Evolutionary conservation across 805 yeast species (phyloP), one percentile per base, ranked within the genome.

Genomic region (Spathaspora girioi): DNA sequence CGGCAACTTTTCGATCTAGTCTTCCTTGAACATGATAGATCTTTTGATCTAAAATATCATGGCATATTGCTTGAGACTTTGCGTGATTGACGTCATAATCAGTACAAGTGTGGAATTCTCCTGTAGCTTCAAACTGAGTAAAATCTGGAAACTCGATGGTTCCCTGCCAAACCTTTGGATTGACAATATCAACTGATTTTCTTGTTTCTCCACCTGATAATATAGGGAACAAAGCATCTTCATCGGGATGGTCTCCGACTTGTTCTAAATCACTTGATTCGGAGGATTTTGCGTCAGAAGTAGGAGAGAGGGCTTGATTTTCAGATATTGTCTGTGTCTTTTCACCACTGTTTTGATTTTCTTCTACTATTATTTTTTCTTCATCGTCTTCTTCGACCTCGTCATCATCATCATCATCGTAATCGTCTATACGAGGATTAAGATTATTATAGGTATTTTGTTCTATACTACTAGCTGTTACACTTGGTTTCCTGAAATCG

Each of bases 1-100:
- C 81, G 1, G 90, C 96, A 47, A 68, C 72, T 5, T 55, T 50
- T 3, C 71, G 60, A 58, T 80, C 83, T 44, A 89, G 71, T 50
- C 90, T 73, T 2, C 96, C 96, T 53, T 81, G 84, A 44, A 88
- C 67, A 29, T 69, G 69, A 56, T 83, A 65, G 35, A 66, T 56
- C 42, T 60, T 47, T 17, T 56, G 51, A 32, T 54, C 50, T 50
- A 68, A 64, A 4, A 78, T 60, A 42, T 69, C 70, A 61, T 66
- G 61, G 54, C 60, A 59, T 48, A 57, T 50, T 18, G 54, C 54
- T n/a, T 45, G 15, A 14, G 11, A 10, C 15, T 45, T 35, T 11
- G 17, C 17, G 14, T 35, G 40, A 40, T 52, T 38, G 60, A 59
- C 14, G 67, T 67, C 17, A 59, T 55, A 20, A 31, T 46, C 31